These are phyloP conservation scores for Casuarina equisetifolia DNA, from an alignment of 306 rosid genomes.

Conservation along the genomic window DNA sequence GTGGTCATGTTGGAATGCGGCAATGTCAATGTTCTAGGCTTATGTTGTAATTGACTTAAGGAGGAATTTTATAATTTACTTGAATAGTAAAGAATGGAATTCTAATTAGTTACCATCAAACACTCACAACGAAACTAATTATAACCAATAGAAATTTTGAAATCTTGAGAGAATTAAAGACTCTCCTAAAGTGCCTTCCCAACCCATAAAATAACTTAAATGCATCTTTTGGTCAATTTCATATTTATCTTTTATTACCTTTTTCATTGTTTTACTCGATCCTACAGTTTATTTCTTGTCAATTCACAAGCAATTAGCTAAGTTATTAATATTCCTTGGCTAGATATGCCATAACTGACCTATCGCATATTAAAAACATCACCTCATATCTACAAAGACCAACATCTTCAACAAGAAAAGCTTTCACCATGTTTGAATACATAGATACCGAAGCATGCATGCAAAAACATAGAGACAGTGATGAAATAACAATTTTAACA, in stretches of 20 bases:
- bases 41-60: neutral
- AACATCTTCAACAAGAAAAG: too few species aligned
- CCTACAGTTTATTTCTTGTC: neutral
- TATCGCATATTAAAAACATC: too few species aligned
- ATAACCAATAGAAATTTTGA: neutral
- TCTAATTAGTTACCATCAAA: neutral
- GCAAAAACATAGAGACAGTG: slow-evolving; percentile 26
- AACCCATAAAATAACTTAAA: neutral
- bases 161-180: neutral
- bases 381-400: too few species aligned
- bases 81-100: neutral
- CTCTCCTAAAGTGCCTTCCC: neutral
- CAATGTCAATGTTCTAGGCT: neutral
- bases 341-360: too few species aligned
- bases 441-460: too few species aligned
- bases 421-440: too few species aligned
- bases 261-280: neutral
- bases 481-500: slow-evolving; percentile 11
- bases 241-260: neutral
- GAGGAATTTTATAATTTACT: neutral
- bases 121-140: neutral
- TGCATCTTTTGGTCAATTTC: too few species aligned
- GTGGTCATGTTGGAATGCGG: neutral
- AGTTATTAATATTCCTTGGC: neutral
- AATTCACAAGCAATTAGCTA: neutral